Evolutionary conservation across 1,139 yeast genomes (phyloP), one percentile per base, ranked within the genome.

Genomic region (Debaryomycetaceae sp.): DNA sequence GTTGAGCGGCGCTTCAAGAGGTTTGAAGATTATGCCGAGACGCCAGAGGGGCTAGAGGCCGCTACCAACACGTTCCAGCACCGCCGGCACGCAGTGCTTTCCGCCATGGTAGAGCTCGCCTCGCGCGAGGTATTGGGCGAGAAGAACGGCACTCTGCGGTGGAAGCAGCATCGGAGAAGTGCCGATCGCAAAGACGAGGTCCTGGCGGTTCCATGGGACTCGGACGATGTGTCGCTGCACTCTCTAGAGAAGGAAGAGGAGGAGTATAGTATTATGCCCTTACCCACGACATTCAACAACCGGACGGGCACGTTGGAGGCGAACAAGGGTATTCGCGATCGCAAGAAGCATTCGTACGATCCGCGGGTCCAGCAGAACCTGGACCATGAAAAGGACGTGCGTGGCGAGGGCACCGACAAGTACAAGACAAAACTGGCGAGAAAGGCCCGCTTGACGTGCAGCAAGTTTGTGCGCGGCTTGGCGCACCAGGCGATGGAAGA

Each of bases 261-360:
- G 13, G 38, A 37, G 7, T 62, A 63, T 4, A 35, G 48, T 1
- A 67, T 70, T 4, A 37, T 60, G 18, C 43, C 61, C 2, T 47
- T 69, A 32, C 77, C 76, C 32, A 62, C 77, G 32, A 77, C 93
- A 0, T 87, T 87, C 54, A 87, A 86, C 49, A 77, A 83, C 45
- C 67, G 92, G 43, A 90, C 95, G 1, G 95, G 96, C 16, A 49
- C 61, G 1, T 59, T 56, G 34, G 81, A 73, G 36, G 94, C 85
- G 20, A 87, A 87, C 45, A 59, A 62, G 30, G 97, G 97, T 30
- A 70, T 87, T 21, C 63, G 94, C 36, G 96, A 86, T 37, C 75
- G 72, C 47, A 87, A 87, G 57, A 74, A 77, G 33, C 72, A 76
- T 32, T 82, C 95, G 13, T 67, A 76, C 2, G 97, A 87, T 52